Evolutionary conservation across 805 yeast species (phyloP).

Genomic region (Cyberlindnera veronae): DNA sequence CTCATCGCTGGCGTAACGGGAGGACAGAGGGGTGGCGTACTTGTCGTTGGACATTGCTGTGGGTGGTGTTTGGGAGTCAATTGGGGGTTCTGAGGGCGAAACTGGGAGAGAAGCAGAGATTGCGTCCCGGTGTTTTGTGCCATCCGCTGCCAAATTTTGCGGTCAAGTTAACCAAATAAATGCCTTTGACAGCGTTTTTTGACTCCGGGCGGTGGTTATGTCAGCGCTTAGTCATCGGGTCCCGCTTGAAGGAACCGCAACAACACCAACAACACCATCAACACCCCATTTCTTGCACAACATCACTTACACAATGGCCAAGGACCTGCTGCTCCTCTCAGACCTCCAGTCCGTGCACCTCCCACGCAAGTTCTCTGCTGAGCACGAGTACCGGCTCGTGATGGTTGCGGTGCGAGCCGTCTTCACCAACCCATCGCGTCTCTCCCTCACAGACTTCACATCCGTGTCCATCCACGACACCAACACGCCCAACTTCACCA

Average conservation of each 20-base stretch:
- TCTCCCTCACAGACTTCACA: not conserved
- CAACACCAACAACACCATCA: too few species aligned
- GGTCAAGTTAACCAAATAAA: not conserved
- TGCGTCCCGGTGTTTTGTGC: too few species aligned
- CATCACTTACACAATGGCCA: not conserved
- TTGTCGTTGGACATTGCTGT: slow-evolving; percentile 47
- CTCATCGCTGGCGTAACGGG: slow-evolving; percentile 97
- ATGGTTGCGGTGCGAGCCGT: not conserved
- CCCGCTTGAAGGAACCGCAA: too few species aligned
- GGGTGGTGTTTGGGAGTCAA: not conserved
- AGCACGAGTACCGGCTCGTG: not conserved
- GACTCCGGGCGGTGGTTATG: too few species aligned
- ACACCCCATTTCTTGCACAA: too few species aligned
- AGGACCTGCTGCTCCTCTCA: not conserved
- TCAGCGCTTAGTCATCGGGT: too few species aligned
- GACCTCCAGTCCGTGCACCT: not conserved
- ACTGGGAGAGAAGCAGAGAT: not conserved
- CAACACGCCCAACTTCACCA: not conserved
- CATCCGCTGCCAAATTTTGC: not conserved
- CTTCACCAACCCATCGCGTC: not conserved
- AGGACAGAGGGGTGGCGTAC: slow-evolving; percentile 89
- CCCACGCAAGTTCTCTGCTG: not conserved
- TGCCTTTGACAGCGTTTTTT: not conserved
- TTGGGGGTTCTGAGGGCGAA: not conserved
- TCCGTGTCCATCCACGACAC: not conserved